These are phyloP conservation scores for Leptoxyphium fumago DNA, from an alignment of 2,329 filamentous ascomycete species.

Conservation along the genomic window DNA sequence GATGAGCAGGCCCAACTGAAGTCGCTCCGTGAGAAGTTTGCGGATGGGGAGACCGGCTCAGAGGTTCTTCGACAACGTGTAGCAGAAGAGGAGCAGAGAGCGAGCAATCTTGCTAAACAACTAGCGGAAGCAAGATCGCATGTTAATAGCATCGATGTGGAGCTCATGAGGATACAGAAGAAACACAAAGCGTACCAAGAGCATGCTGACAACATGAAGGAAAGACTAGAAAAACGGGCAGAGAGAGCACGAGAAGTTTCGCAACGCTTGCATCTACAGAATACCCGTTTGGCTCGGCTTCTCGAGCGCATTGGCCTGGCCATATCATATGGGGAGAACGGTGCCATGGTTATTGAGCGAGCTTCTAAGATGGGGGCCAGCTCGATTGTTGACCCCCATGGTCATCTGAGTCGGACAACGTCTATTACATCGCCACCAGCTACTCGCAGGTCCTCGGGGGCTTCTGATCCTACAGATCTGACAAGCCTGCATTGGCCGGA, in stretches of 20 bases:
- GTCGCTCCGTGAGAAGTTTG: constrained; percentile 54
- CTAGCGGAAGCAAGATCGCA: constrained; percentile 64
- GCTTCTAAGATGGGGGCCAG: constrained; percentile 41
- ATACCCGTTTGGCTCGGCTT: constrained; percentile 67
- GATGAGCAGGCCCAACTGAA: constrained; percentile 57
- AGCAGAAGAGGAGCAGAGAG: constrained; percentile 59
- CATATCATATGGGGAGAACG: constrained; percentile 55
- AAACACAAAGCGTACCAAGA: constrained; percentile 43
- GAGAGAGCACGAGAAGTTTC: constrained; percentile 69
- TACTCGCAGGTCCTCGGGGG: constrained; percentile 38
- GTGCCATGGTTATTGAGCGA: constrained; percentile 59
- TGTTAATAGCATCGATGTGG: constrained; percentile 60
- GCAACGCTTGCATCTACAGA: constrained; percentile 66
- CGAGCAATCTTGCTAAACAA: constrained; percentile 52
- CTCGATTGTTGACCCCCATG: constrained; percentile 26
- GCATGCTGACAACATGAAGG: constrained; percentile 31
- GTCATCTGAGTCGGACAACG: constrained; percentile 34
- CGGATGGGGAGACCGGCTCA: constrained; percentile 71
- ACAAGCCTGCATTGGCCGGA: constrained; percentile 74
- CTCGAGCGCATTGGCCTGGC: constrained; percentile 79
- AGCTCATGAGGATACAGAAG: constrained; percentile 53
- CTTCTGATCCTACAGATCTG: constrained; percentile 37
- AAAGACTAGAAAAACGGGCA: constrained; percentile 54
- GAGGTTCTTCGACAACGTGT: constrained; percentile 62
- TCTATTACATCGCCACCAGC: constrained; percentile 44